Conservation (phyloP, 1,284 basidiomycete genomes). For the Puccinia horiana region DNA sequence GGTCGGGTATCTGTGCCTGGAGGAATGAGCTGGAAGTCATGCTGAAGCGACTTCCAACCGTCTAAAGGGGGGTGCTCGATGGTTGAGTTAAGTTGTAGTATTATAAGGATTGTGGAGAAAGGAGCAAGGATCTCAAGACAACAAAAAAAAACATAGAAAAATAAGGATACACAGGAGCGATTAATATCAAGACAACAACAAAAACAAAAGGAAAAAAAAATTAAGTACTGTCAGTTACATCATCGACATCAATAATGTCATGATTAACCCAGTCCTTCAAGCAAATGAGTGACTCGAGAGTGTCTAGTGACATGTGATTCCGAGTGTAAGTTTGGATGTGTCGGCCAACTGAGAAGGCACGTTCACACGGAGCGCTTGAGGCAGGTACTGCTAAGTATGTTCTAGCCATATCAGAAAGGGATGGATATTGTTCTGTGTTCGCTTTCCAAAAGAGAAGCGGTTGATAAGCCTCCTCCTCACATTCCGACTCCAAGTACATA, state of each 20-base stretch:
- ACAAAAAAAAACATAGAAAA: too few relatives aligned
- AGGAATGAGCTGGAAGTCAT: background rate
- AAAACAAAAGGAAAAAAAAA: background rate
- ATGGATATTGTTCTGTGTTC: background rate
- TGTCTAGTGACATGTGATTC: background rate
- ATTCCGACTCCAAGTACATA: background rate
- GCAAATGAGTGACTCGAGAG: background rate
- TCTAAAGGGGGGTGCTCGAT: too few relatives aligned
- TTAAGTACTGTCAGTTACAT: background rate
- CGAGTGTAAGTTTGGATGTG: background rate
- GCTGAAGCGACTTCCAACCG: background rate
- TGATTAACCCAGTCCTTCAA: too few relatives aligned
- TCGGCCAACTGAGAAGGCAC: slow-evolving; percentile 10
- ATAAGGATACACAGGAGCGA: too few relatives aligned
- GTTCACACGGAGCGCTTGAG: background rate
- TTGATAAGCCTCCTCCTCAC: background rate
- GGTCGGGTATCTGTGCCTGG: background rate
- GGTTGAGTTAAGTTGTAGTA: too few relatives aligned
- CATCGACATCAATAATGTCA: background rate
- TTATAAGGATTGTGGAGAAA: too few relatives aligned
- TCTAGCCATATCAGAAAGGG: background rate
- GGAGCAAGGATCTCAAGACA: too few relatives aligned
- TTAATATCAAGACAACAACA: too few relatives aligned
- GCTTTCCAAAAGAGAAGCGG: slow-evolving; percentile 4
- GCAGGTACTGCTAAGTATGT: background rate